Evolutionary conservation across 495 filamentous ascomycete genomes (phyloP).

Genomic region (Aspergillus ostianus): DNA sequence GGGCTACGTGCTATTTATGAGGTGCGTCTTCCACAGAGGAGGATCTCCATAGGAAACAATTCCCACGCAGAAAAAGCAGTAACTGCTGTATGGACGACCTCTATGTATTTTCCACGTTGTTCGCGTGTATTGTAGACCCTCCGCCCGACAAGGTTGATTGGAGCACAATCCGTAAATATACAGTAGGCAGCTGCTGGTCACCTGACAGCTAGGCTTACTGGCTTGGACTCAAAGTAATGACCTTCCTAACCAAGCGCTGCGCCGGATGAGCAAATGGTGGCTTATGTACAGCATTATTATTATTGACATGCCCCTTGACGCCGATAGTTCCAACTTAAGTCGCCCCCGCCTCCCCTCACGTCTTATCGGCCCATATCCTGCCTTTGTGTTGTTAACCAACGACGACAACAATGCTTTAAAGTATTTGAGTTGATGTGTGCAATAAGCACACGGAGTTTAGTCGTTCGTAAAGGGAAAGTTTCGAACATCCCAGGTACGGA

Average conservation of each 20-base stretch:
- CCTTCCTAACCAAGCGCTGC: not conserved
- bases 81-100: not conserved
- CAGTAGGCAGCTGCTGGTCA: no score
- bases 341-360: slow-evolving; percentile 8
- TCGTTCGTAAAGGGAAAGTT: not conserved
- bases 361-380: not conserved
- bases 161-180: no score
- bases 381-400: no score
- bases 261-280: slow-evolving; percentile 4
- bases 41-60: not conserved
- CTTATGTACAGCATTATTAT: not conserved
- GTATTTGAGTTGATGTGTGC: not conserved
- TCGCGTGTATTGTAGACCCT: not conserved
- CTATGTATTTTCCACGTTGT: no score
- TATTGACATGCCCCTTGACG: slow-evolving; percentile 13
- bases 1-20: not conserved
- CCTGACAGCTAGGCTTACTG: not conserved
- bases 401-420: not conserved
- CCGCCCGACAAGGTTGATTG: not conserved
- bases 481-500: slow-evolving; percentile 8
- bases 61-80: not conserved
- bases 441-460: not conserved
- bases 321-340: not conserved
- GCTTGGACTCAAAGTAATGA: no score
- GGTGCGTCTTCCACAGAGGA: not conserved